Percentiles rank a stretch among this genome's conserved stretches.
These are phyloP conservation scores for Talaromyces piceae DNA, from an alignment of 2,329 filamentous ascomycete species.

Conservation along the genomic window DNA sequence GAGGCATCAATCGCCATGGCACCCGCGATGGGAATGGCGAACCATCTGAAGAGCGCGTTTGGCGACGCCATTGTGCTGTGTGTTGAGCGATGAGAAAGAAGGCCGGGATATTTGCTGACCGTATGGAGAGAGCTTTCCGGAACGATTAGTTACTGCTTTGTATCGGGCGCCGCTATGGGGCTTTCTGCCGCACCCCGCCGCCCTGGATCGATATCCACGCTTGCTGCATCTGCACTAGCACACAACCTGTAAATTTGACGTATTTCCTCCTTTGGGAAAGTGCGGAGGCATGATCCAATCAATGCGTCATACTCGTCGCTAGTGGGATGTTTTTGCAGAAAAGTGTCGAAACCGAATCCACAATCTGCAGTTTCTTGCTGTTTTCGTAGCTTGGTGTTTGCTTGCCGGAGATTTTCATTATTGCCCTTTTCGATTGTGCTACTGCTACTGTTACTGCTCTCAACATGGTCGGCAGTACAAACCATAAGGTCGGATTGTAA, in stretches of 20 bases:
- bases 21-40: slow-evolving; percentile 65
- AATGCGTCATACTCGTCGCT: not conserved
- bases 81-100: slow-evolving; percentile 11
- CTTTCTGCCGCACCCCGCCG: not conserved
- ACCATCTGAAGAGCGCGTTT: slow-evolving; percentile 37
- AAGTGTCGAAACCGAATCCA: not conserved
- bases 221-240: not conserved
- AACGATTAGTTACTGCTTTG: not conserved
- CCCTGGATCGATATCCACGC: slow-evolving; percentile 7
- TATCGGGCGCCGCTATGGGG: no score
- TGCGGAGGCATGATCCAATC: not conserved
- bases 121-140: not conserved
- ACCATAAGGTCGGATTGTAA: slow-evolving; percentile 9
- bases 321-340: not conserved
- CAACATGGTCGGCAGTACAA: slow-evolving; percentile 6
- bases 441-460: not conserved
- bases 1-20: slow-evolving; percentile 64
- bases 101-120: slow-evolving; percentile 12
- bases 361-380: not conserved
- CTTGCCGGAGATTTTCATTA: not conserved
- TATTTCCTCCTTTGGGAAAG: not conserved
- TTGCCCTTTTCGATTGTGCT: not conserved
- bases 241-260: not conserved
- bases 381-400: not conserved
- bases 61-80: slow-evolving; percentile 43